phyloP scores from a whole-genome alignment of 2,329 filamentous ascomycete genomes.

The Acrocalymma vagum region DNA sequence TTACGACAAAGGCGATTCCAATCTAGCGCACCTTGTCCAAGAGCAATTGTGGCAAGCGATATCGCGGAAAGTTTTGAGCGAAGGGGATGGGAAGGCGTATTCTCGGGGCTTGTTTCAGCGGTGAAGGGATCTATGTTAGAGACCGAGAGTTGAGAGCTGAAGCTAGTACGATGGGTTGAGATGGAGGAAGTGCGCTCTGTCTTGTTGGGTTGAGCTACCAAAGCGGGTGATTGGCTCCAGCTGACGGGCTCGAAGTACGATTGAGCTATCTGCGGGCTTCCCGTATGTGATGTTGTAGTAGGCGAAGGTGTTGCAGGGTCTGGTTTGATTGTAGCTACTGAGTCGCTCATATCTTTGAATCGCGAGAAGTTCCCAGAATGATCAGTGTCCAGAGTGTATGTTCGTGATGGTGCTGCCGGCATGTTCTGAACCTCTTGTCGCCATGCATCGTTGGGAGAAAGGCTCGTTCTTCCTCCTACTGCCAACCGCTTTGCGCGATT shows the following conservation, averaged over 20 bases:
- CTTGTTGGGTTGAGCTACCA: conserved; percentile 3
- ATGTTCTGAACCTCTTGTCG: conserved; percentile 34
- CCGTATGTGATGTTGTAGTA: conserved; percentile 18
- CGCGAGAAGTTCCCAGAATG: conserved; percentile 25
- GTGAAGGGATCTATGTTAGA: conserved; percentile 20
- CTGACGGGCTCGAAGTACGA: conserved; percentile 23
- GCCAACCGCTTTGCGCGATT: conserved; percentile 38
- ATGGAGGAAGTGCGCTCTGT: conserved; percentile 23
- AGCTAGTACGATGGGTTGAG: conserved; percentile 25
- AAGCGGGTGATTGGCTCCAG: conserved; percentile 24
- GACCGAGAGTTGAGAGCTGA: conserved; percentile 15
- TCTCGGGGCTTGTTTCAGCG: conserved; percentile 30
- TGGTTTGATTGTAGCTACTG: conserved; percentile 21
- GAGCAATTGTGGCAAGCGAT: conserved; percentile 31
- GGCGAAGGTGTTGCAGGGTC: conserved; percentile 15
- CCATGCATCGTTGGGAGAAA: conserved; percentile 39
- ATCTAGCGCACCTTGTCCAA: conserved; percentile 36
- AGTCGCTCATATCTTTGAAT: conserved; percentile 22
- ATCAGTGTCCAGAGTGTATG: conserved; percentile 36
- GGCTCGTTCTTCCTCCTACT: conserved; percentile 30
- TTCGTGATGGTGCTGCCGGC: conserved; percentile 31
- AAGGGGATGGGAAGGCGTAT: conserved; percentile 14
- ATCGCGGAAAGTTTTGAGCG: conserved; percentile 24
- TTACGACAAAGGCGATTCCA: conserved; percentile 38
- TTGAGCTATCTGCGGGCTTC: conserved; percentile 20